phyloP scores from a whole-genome alignment of 768 basidiomycete genomes.

The Leucosporidium yakuticum region DNA sequence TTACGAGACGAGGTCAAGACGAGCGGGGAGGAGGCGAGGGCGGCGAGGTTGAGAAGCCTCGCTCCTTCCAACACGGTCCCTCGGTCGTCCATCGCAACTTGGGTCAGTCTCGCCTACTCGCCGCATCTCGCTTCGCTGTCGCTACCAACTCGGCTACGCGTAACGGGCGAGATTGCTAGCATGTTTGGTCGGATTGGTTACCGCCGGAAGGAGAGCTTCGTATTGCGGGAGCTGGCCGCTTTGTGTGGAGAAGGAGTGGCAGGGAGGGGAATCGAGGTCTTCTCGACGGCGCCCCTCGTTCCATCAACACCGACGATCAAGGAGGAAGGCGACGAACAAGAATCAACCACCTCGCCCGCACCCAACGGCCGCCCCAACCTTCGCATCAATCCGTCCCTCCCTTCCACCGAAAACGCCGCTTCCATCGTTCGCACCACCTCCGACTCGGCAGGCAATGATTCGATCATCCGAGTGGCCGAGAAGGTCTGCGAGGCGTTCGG shows the following conservation, averaged over 20 bases:
- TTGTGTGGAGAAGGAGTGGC: conserved; percentile 67
- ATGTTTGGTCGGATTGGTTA: conserved; percentile 77
- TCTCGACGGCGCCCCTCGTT: neutral
- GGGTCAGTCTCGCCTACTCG: conserved; percentile 26
- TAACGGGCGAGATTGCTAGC: conserved; percentile 63
- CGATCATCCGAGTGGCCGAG: conserved; percentile 51
- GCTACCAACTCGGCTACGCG: conserved; percentile 63
- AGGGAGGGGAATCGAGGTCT: conserved; percentile 37
- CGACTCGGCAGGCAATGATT: conserved; percentile 23
- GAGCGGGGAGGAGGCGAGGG: conserved; percentile 28
- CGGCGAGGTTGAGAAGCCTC: conserved; percentile 15
- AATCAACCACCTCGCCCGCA: neutral
- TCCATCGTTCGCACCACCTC: conserved; percentile 24
- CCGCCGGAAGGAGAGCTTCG: conserved; percentile 76
- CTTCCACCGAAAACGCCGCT: neutral
- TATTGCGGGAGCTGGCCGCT: conserved; percentile 77
- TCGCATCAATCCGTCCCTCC: neutral
- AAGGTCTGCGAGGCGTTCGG: conserved; percentile 74
- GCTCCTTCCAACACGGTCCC: conserved; percentile 29
- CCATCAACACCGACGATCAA: neutral
- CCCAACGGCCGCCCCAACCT: neutral
- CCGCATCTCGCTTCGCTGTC: conserved; percentile 61
- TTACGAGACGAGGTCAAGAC: conserved; percentile 61
- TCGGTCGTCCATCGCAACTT: conserved; percentile 24
- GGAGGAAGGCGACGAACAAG: conserved; percentile 3